phyloP scores from a whole-genome alignment of 306 rosid species.

The Glycine soja region DNA sequence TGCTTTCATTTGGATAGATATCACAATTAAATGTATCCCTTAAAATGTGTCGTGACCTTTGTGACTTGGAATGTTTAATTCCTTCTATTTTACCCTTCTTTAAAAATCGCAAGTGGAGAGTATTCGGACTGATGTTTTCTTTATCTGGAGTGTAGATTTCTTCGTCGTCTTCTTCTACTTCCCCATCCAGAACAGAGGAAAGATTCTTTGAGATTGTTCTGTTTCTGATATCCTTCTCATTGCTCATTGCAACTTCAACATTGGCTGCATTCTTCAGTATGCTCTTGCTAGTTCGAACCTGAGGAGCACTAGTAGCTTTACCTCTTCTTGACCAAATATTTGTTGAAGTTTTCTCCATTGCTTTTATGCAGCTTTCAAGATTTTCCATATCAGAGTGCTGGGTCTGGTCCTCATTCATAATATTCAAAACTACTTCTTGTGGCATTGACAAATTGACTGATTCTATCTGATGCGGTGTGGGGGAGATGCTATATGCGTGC shows the following conservation, averaged over 20 bases:
- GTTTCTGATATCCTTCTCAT: constrained; percentile 37
- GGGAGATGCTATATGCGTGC: constrained; percentile 30
- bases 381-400: constrained; percentile 50
- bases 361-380: constrained; percentile 39
- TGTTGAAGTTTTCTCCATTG: constrained; percentile 43
- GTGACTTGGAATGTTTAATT: too few relatives aligned
- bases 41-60: too few relatives aligned
- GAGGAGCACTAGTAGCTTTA: constrained; percentile 62
- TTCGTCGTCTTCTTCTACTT: constrained; percentile 48
- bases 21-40: too few relatives aligned
- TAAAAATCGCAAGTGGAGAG: too few relatives aligned
- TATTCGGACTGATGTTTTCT: too few relatives aligned
- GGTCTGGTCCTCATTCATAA: constrained; percentile 39
- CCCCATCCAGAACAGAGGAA: constrained; percentile 51
- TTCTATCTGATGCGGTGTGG: constrained; percentile 36
- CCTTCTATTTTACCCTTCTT: too few relatives aligned
- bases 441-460: constrained; percentile 43
- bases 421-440: constrained; percentile 33
- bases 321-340: constrained; percentile 81
- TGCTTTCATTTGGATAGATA: too few relatives aligned
- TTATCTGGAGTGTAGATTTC: constrained; percentile 10
- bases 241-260: constrained; percentile 27
- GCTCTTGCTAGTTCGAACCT: constrained; percentile 53
- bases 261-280: constrained; percentile 21
- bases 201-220: constrained; percentile 35